Base-by-base conservation (phyloP, 2,329 filamentous ascomycete genomes). In the Scorias spongiosa region DNA sequence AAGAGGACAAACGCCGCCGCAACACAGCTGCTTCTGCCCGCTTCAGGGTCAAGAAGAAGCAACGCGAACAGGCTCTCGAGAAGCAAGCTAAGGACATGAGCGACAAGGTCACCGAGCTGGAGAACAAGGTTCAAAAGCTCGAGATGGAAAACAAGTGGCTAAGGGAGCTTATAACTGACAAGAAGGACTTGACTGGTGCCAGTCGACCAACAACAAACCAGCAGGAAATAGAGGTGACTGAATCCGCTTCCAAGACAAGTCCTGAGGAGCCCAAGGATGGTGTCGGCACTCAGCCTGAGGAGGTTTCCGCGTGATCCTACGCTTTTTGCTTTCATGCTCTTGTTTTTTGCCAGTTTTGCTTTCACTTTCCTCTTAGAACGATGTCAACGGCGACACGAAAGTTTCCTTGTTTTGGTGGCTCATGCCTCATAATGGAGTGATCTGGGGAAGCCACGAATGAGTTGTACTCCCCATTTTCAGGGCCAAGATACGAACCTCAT, bases 31-130 rank as follows among this genome's bases (percentile, higher is more conserved):
- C 69, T n/a, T 67, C 63, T 44, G 69, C 69, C 12, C 66, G 69
- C 38, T 72, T 72, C 64, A 66, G 69, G 40, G 64, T 72, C 48
- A 72, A 72, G 63, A 72, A 72, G 67, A 72, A 72, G 66, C 67
- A 71, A 55, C 66, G 69, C 39, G 69, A 72, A 56, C 66, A 69
- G 51, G 66, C 64, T 8, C 63, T 72, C 38, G 69, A 72, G 62
- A 67, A 69, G 60, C 63, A 63, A 15, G 63, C 67, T 41, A 69
- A 69, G 57, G 69, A 71, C 42, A 71, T 71, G 66, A 60, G 60
- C 29, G 69, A 71, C 46, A 65, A 67, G 51, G 65, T 70, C 43
- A 57, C 53, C 36, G 49, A 58, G 11, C 59, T 70, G 43, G 68
- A 71, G 54, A 57, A 61, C 39, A 63, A 66, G 39, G 65, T 71